phyloP scores from a whole-genome alignment of 306 rosid species.

The Begonia masoniana region DNA sequence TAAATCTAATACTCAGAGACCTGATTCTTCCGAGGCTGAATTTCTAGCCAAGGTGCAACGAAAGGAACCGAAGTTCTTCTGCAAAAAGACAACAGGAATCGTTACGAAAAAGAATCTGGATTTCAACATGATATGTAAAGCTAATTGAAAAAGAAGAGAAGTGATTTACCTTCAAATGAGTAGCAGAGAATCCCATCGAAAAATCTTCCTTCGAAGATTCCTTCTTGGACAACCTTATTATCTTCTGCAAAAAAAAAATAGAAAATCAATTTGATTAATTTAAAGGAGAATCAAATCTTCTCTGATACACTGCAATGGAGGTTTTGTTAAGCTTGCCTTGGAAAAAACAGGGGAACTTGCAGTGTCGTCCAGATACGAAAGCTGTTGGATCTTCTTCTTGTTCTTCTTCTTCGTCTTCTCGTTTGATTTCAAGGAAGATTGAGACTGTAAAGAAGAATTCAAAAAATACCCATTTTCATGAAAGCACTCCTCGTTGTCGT shows the following conservation, averaged over 20 bases:
- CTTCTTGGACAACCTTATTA: neutral
- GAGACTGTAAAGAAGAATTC: slow-evolving; percentile 21
- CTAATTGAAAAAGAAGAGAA: too few species aligned
- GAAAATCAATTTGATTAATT: neutral
- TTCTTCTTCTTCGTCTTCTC: slow-evolving; percentile 16
- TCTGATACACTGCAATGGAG: neutral
- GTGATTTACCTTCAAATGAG: neutral
- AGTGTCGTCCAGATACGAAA: slow-evolving; percentile 62
- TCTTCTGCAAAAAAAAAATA: neutral
- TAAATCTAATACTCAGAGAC: neutral
- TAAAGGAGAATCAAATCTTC: neutral
- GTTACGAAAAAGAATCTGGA: neutral
- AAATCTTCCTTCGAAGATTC: neutral
- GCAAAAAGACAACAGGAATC: neutral
- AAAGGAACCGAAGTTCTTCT: neutral
- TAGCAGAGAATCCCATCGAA: neutral
- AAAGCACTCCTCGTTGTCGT: slow-evolving; percentile 23
- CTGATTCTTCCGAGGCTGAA: neutral
- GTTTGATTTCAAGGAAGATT: slow-evolving; percentile 16
- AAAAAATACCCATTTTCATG: slow-evolving; percentile 18
- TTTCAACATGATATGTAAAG: neutral
- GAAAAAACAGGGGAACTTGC: slow-evolving; percentile 52
- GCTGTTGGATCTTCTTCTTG: slow-evolving; percentile 16
- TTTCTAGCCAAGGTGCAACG: neutral
- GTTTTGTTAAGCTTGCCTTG: slow-evolving; percentile 21